These are phyloP conservation scores for Geotrichum cucujoidarum DNA, from an alignment of 1,139 yeast genomes.

Conservation along the genomic window DNA sequence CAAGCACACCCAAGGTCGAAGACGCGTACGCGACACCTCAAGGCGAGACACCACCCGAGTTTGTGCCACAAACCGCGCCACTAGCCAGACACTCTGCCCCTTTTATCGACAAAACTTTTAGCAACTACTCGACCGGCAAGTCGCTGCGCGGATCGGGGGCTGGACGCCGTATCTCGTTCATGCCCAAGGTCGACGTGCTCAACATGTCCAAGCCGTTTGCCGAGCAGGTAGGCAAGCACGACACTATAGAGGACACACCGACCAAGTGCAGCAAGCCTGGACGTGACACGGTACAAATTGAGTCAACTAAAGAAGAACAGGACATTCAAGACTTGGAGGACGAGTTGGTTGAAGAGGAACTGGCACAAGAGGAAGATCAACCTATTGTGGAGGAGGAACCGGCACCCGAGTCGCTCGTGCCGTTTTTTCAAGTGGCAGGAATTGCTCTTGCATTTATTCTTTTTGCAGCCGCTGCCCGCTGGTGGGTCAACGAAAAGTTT, in stretches of 20 bases:
- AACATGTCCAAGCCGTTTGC: constrained; percentile 27
- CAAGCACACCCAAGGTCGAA: neutral
- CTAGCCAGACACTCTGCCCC: constrained; percentile 15
- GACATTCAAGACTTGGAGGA: constrained; percentile 14
- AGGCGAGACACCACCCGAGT: constrained; percentile 1
- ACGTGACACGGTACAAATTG: constrained; percentile 10
- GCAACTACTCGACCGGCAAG: constrained; percentile 19
- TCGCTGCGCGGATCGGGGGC: constrained; percentile 11
- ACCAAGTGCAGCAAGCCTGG: neutral
- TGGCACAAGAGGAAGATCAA: neutral
- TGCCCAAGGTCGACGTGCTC: constrained; percentile 28
- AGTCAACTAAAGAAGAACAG: constrained; percentile 8
- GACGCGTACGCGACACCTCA: neutral
- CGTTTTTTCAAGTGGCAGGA: constrained; percentile 12
- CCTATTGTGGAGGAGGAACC: neutral
- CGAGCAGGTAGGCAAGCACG: constrained; percentile 13
- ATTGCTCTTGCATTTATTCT: constrained; percentile 19
- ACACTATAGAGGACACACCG: neutral
- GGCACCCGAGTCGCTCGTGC: neutral
- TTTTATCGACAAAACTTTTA: constrained; percentile 7
- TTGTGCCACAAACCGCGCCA: constrained; percentile 14
- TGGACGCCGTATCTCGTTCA: constrained; percentile 27
- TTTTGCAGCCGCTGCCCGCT: constrained; percentile 24
- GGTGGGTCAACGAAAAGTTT: constrained; percentile 34
- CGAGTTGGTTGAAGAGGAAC: neutral